Evolutionary conservation across 2,329 filamentous ascomycete genomes (phyloP).

Genomic region (Epichloe gansuensis): DNA sequence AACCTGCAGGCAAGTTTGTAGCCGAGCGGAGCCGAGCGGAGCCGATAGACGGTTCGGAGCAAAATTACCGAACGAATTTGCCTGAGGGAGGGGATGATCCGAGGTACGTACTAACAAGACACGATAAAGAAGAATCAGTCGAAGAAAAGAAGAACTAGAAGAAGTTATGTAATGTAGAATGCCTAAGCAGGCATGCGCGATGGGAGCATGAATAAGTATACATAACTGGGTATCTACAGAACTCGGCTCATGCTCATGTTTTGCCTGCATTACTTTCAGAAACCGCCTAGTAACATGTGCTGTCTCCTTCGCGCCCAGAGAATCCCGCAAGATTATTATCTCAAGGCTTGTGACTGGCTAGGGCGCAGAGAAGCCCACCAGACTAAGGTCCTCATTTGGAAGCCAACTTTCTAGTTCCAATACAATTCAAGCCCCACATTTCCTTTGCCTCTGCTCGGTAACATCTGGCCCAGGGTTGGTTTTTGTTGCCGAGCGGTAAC

Average conservation of each 20-base stretch:
- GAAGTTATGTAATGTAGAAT: no score
- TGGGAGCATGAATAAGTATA: no score
- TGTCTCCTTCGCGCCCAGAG: no score
- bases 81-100: no score
- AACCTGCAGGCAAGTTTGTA: neutral
- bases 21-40: neutral
- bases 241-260: no score
- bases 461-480: slow-evolving; percentile 9
- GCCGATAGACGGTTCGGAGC: neutral
- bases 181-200: no score
- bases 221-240: no score
- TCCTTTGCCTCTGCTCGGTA: slow-evolving; percentile 8
- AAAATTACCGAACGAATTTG: neutral
- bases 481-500: slow-evolving; percentile 12
- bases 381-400: neutral
- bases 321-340: slow-evolving; percentile 13
- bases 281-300: no score
- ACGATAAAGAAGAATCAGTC: no score
- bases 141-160: no score
- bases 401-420: neutral
- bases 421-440: neutral
- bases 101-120: no score
- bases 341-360: slow-evolving; percentile 14
- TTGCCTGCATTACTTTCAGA: no score
- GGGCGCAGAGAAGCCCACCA: neutral